phyloP scores from a whole-genome alignment of 2,329 filamentous ascomycete species.

The Neopestalotiopsis sp. region DNA sequence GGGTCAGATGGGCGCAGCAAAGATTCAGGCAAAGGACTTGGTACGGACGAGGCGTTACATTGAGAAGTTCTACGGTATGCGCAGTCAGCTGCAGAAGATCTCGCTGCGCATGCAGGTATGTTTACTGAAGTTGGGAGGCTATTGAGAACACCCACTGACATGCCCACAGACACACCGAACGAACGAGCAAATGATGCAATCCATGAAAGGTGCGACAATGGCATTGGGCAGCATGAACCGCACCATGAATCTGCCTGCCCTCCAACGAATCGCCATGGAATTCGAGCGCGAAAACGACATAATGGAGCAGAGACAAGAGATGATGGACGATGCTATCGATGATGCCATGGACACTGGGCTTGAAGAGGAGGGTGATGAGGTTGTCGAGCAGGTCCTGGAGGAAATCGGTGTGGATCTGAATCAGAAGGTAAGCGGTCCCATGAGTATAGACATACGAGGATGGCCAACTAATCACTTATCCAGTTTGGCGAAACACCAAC shows the following conservation, averaged over 20 bases:
- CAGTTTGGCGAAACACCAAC: conserved; percentile 92
- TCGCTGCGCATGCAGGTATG: conserved; percentile 88
- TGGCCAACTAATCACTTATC: conserved; percentile 33
- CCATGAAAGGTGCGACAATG: conserved; percentile 96
- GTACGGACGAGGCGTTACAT: conserved; percentile 93
- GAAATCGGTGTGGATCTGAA: conserved; percentile 95
- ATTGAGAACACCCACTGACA: neutral
- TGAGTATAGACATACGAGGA: neutral
- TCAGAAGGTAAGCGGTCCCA: conserved; percentile 72
- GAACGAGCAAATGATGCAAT: conserved; percentile 99
- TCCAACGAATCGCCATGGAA: conserved; percentile 98
- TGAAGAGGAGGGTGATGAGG: conserved; percentile 95
- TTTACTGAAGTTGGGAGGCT: neutral
- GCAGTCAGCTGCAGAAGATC: conserved; percentile 95
- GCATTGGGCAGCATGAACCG: conserved; percentile 96
- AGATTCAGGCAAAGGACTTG: conserved; percentile 97
- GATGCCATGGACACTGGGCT: conserved; percentile 90
- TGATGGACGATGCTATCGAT: conserved; percentile 99
- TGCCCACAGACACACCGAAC: conserved; percentile 82
- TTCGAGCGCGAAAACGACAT: conserved; percentile 99
- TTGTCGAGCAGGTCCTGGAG: conserved; percentile 94
- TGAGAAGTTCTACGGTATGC: conserved; percentile 98
- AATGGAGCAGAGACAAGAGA: conserved; percentile 98
- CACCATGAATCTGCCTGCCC: conserved; percentile 93
- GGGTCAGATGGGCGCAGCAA: conserved; percentile 96